These are phyloP conservation scores for Heritiera littoralis DNA, from an alignment of 345 rosid genomes.

Conservation along the genomic window DNA sequence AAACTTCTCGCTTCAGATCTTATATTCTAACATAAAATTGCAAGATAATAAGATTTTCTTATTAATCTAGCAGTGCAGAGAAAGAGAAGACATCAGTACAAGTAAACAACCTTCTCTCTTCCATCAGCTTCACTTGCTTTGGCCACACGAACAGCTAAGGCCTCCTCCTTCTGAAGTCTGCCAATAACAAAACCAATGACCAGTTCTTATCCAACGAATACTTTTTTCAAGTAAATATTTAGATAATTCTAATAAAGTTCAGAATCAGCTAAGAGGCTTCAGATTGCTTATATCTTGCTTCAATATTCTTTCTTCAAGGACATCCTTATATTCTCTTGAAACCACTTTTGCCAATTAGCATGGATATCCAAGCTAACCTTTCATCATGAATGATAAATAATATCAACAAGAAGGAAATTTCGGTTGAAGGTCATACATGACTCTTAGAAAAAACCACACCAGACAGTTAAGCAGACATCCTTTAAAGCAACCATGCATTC, in stretches of 20 bases:
- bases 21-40: not conserved
- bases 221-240: not conserved
- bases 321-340: not conserved
- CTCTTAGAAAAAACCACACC: not conserved
- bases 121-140: slow-evolving; percentile 74
- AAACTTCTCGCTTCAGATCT: slow-evolving; percentile 1
- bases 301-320: not conserved
- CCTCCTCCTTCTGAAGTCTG: slow-evolving; percentile 63
- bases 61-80: slow-evolving; percentile 4
- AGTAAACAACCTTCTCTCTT: slow-evolving; percentile 33
- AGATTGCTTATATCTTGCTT: slow-evolving; percentile 10
- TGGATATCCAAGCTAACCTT: not conserved
- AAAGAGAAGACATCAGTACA: not conserved
- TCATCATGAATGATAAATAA: slow-evolving; percentile 15
- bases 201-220: not conserved
- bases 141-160: slow-evolving; percentile 72
- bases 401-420: not conserved
- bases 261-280: not conserved
- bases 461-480: not conserved
- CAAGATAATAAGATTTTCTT: not conserved
- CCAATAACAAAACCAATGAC: slow-evolving; percentile 14
- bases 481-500: slow-evolving; percentile 10
- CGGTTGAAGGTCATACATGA: not conserved
- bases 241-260: not conserved
- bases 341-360: not conserved